A percentile compares a stretch with the other conserved stretches of the same genome.
These are phyloP conservation scores for Cucurbitaria berberidis DNA, from an alignment of 2,329 filamentous ascomycete species.

Conservation along the genomic window DNA sequence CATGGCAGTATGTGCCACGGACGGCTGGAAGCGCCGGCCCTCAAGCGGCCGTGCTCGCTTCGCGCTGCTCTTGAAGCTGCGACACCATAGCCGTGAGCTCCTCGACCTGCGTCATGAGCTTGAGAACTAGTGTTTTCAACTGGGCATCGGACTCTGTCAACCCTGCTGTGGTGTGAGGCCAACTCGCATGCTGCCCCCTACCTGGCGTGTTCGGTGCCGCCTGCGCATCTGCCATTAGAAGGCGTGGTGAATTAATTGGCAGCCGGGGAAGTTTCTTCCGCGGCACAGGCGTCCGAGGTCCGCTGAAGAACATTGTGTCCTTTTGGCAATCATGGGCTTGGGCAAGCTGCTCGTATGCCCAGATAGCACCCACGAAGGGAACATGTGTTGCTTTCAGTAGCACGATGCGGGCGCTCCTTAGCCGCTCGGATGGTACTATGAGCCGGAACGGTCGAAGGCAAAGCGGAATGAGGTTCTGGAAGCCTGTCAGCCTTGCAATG, in stretches of 20 bases:
- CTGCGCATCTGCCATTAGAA: constrained; percentile 34
- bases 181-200: constrained; percentile 21
- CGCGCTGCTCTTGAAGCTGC: constrained; percentile 45
- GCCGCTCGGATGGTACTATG: constrained; percentile 67
- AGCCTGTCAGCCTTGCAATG: constrained; percentile 38
- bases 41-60: constrained; percentile 41
- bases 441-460: constrained; percentile 75
- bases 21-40: constrained; percentile 46
- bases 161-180: constrained; percentile 32
- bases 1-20: constrained; percentile 15
- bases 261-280: constrained; percentile 36
- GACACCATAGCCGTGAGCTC: constrained; percentile 49
- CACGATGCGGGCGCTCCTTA: constrained; percentile 66
- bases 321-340: constrained; percentile 26
- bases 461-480: constrained; percentile 74
- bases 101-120: constrained; percentile 49
- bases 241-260: constrained; percentile 42
- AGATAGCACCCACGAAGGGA: constrained; percentile 73
- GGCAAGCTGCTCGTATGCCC: constrained; percentile 65
- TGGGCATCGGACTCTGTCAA: constrained; percentile 38
- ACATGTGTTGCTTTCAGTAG: constrained; percentile 66
- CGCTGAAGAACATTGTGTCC: constrained; percentile 36
- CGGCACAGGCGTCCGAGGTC: constrained; percentile 38
- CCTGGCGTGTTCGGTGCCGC: constrained; percentile 25
- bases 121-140: constrained; percentile 46